Evolutionary conservation across 1,139 yeast species (phyloP), one percentile per base, ranked within the genome.

Genomic region (Nakaseomyces uthaithaninus): DNA sequence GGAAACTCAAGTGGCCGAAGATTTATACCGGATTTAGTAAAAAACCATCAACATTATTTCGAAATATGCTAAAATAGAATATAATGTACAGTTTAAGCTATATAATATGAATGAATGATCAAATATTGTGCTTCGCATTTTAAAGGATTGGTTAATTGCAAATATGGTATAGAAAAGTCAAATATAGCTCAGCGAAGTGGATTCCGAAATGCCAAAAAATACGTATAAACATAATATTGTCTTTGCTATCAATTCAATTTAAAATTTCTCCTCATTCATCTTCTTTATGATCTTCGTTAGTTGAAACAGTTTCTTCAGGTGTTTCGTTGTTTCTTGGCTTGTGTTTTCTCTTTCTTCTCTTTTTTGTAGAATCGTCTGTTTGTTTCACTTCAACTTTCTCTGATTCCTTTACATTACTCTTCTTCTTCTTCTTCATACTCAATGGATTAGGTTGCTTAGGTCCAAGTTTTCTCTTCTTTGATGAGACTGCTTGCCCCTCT

Each of bases 371-470:
- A 15, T 40, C 37, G 4, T 28, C 39, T 18, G 19, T 10, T 25
- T 34, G 14, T 25, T 17, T 7, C 18, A 14, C 15, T 22, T 14
- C 10, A 16, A 8, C 18, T 18, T 22, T 15, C 18, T 16, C 19
- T 15, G 27, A 16, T 23, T 15, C 19, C 11, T 38, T 26, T 35
- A 24, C 23, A 17, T 19, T 19, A 22, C 24, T 16, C 33, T 34
- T 41, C 38, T 46, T 51, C 43, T 74, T 78, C 64, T 74, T 78
- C 66, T 84, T 86, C 30, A 84, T 67, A 65, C 95, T 85, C 51
- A 85, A 65, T 1, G 94, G 94, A 57, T 85, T 84, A 3, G 94
- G 93, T 16, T 73, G 84, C 52, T 77, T 80, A 9, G 86, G 82
- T 2, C 91, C 87, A 56, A 72, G 79, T 53, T 74, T 71, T 61